These are phyloP conservation scores for Nidularia pulvinata DNA, from an alignment of 768 basidiomycete species.

Conservation along the genomic window DNA sequence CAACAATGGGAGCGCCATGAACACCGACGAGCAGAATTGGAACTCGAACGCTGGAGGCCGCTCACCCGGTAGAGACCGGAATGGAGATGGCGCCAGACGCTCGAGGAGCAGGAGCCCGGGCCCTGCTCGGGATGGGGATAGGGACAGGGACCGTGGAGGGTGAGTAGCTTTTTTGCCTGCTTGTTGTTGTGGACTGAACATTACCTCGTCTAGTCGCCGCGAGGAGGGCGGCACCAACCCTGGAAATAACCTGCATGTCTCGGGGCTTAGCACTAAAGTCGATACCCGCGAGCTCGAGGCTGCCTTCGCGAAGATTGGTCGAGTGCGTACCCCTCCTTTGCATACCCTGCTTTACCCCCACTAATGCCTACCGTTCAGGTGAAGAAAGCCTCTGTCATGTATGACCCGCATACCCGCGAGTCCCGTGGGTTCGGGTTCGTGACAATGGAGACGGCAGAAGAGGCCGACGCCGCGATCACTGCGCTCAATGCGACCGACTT, in stretches of 20 bases:
- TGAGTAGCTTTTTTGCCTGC: constrained; percentile 28
- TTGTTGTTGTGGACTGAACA: constrained; percentile 6
- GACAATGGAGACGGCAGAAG: constrained; percentile 66
- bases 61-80: constrained; percentile 42
- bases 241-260: constrained; percentile 67
- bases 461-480: constrained; percentile 90
- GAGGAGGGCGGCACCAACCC: constrained; percentile 61
- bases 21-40: constrained; percentile 60
- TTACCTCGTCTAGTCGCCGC: constrained; percentile 21
- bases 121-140: constrained; percentile 38
- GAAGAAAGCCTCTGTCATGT: constrained; percentile 69
- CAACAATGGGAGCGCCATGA: constrained; percentile 37
- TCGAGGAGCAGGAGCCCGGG: constrained; percentile 81
- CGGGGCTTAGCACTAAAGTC: constrained; percentile 52
- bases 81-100: constrained; percentile 56
- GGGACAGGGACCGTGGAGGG: constrained; percentile 30
- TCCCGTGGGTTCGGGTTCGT: constrained; percentile 85
- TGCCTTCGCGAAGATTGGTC: constrained; percentile 84
- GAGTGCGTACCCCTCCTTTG: constrained; percentile 14
- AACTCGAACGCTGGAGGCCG: constrained; percentile 27
- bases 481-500: constrained; percentile 83
- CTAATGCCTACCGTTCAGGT: background rate
- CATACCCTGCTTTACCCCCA: background rate
- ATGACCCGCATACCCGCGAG: constrained; percentile 70
- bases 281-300: constrained; percentile 89